A percentile compares a stretch with the other conserved stretches of the same genome.
Evolutionary conservation across 192 early-diverging fungal species (phyloP).

Genomic region (Entomortierella beljakovae): DNA sequence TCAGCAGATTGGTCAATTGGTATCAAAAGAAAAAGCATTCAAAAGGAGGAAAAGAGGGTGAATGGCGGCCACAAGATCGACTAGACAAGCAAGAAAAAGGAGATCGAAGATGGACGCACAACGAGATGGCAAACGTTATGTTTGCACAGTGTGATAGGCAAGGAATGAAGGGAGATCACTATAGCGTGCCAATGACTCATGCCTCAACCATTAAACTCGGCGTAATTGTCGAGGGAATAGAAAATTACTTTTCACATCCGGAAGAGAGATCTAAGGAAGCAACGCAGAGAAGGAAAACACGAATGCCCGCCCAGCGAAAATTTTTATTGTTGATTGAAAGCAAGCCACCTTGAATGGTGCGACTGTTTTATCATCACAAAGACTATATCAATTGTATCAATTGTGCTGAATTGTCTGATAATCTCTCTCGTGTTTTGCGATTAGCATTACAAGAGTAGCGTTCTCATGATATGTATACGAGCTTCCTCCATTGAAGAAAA

Average conservation of each 20-base stretch:
- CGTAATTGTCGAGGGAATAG: constrained; percentile 46
- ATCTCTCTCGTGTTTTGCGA: too few species aligned
- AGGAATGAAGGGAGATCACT: constrained; percentile 48
- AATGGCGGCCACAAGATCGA: constrained; percentile 28
- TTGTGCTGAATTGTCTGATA: too few species aligned
- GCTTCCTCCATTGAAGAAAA: too few species aligned
- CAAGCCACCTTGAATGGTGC: neutral
- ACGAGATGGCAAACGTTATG: neutral
- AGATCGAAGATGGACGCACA: constrained; percentile 45
- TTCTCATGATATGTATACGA: too few species aligned
- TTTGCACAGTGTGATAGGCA: constrained; percentile 11
- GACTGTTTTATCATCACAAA: too few species aligned
- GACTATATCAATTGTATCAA: too few species aligned
- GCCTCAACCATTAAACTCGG: constrained; percentile 53
- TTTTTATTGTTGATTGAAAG: constrained; percentile 6
- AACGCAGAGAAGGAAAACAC: constrained; percentile 48
- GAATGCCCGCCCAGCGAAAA: neutral
- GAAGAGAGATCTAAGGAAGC: constrained; percentile 50
- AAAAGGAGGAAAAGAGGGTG: neutral
- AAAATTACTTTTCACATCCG: neutral
- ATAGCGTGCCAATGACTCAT: constrained; percentile 56
- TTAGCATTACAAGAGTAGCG: too few species aligned
- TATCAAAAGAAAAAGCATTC: neutral
- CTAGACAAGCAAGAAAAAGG: constrained; percentile 13
- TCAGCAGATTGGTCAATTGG: constrained; percentile 1